Evolutionary conservation across 2,329 filamentous ascomycete genomes (phyloP).

Genomic region (Achaetomium macrosporum): DNA sequence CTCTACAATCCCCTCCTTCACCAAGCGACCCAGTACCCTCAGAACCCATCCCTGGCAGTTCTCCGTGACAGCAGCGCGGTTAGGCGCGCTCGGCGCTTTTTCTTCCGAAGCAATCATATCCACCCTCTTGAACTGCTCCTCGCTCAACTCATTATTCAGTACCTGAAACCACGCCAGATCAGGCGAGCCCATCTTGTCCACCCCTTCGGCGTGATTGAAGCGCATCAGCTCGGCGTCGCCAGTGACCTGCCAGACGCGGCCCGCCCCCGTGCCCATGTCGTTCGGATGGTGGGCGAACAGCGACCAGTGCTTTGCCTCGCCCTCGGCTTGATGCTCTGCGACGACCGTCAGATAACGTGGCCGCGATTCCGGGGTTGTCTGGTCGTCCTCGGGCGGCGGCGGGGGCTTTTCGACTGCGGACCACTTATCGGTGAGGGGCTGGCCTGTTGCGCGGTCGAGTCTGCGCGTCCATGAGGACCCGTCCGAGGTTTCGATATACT

Average conservation of each 20-base stretch:
- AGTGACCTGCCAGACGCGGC: conserved; percentile 4
- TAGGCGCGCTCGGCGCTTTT: conserved; percentile 4
- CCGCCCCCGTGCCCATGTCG: not conserved
- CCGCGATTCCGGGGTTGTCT: not conserved
- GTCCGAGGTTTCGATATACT: conserved; percentile 3
- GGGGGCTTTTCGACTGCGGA: not conserved
- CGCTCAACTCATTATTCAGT: not conserved
- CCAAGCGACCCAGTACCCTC: not conserved
- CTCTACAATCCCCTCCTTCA: not conserved
- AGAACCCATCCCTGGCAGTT: conserved; percentile 7
- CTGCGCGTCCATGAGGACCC: conserved; percentile 1
- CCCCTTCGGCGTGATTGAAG: not conserved
- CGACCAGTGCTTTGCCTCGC: conserved; percentile 4
- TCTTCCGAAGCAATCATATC: not conserved
- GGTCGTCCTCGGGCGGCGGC: not conserved
- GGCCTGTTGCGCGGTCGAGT: conserved; percentile 1
- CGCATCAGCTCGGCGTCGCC: conserved; percentile 9
- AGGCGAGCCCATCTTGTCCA: conserved; percentile 1
- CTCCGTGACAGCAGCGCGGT: conserved; percentile 5
- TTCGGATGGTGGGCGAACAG: conserved; percentile 1
- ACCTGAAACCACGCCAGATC: conserved; percentile 7
- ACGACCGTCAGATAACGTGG: not conserved
- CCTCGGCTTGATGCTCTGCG: conserved; percentile 1
- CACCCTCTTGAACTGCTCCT: not conserved
- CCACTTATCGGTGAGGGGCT: conserved; percentile 5